phyloP scores from a whole-genome alignment of 108 stramenopile genomes.

The Cylindrotheca fusiformis region DNA sequence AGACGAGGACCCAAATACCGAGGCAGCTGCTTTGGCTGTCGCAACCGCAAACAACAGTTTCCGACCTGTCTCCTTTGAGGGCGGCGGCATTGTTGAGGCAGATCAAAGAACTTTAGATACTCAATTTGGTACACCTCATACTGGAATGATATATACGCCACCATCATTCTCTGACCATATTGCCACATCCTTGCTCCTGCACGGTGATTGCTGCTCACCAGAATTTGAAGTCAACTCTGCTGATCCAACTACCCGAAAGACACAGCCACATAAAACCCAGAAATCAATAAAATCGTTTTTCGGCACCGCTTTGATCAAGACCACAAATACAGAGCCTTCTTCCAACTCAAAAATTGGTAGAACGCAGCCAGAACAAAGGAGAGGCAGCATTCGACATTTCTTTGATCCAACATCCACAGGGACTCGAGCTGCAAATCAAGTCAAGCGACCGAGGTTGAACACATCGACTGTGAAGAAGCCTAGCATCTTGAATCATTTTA shows the following conservation, averaged over 20 bases:
- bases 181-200: constrained; percentile 73
- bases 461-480: too few species aligned
- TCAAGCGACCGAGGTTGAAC: too few species aligned
- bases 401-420: constrained; percentile 1
- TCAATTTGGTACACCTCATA: constrained; percentile 65
- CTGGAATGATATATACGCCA: constrained; percentile 90
- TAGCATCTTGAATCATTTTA: constrained; percentile 8
- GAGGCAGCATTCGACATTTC: background rate
- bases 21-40: constrained; percentile 75
- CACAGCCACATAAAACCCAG: constrained; percentile 90
- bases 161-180: constrained; percentile 91
- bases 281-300: constrained; percentile 77
- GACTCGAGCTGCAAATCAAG: too few species aligned
- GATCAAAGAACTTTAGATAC: constrained; percentile 65
- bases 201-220: constrained; percentile 18
- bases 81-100: constrained; percentile 79
- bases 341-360: background rate
- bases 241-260: constrained; percentile 54
- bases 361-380: background rate
- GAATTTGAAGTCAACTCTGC: constrained; percentile 24
- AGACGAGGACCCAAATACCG: constrained; percentile 43
- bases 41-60: constrained; percentile 79
- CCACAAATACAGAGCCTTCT: background rate
- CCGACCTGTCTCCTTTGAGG: constrained; percentile 69
- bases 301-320: background rate